These are phyloP conservation scores for Berberis thunbergii DNA, from an alignment of 164 flowering plant genomes.

Conservation along the genomic window DNA sequence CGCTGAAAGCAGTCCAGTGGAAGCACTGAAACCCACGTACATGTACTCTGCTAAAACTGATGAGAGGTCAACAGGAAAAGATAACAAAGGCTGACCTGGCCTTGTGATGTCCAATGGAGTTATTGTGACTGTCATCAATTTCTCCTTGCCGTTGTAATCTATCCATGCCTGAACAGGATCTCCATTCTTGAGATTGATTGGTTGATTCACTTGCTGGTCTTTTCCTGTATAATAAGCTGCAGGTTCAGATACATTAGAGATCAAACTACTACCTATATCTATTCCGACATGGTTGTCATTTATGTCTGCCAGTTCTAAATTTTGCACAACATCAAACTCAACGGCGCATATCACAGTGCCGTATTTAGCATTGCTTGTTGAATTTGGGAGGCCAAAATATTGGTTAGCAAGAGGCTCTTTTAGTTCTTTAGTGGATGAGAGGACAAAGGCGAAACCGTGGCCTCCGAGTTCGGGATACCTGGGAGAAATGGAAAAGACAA, in stretches of 20 bases:
- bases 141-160: conserved; percentile 25
- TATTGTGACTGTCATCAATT: conserved; percentile 29
- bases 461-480: conserved; percentile 42
- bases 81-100: conserved; percentile 26
- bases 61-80: conserved; percentile 16
- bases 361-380: conserved; percentile 9
- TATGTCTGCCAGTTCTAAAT: conserved; percentile 11
- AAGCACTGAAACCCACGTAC: conserved; percentile 47
- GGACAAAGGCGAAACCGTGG: conserved; percentile 59
- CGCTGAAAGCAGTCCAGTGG: conserved; percentile 33
- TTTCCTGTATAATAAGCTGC: conserved; percentile 18
- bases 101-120: conserved; percentile 14
- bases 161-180: conserved; percentile 35
- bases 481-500: conserved; percentile 53
- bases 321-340: conserved; percentile 18
- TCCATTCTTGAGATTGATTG: conserved; percentile 16
- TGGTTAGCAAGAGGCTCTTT: conserved; percentile 40
- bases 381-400: conserved; percentile 49
- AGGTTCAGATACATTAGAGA: conserved; percentile 15
- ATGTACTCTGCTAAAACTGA: conserved; percentile 16
- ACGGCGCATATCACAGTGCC: conserved; percentile 10
- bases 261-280: conserved; percentile 22
- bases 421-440: conserved; percentile 31
- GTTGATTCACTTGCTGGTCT: conserved; percentile 1
- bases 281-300: conserved; percentile 47